Conservation (phyloP, 441 rosid genomes). For the Geranium incanum region DNA sequence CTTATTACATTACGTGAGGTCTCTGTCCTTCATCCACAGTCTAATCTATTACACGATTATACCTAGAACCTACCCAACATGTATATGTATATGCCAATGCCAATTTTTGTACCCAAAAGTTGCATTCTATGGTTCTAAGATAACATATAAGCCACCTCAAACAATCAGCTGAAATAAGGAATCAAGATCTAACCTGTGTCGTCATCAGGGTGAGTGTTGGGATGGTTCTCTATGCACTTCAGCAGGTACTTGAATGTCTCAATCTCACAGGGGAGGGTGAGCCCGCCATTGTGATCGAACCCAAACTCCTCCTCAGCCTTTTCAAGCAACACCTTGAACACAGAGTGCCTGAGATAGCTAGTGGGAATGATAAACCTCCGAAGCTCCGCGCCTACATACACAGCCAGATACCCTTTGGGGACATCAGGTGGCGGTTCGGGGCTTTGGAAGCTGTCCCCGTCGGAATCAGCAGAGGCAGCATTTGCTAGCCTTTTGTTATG, state of each 20-base stretch:
- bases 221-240: slow-evolving; percentile 63
- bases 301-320: slow-evolving; percentile 39
- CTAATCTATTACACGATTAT: not conserved
- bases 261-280: slow-evolving; percentile 85
- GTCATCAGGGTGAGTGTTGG: slow-evolving; percentile 36
- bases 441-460: slow-evolving; percentile 64
- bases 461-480: slow-evolving; percentile 52
- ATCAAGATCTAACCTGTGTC: slow-evolving; percentile 29
- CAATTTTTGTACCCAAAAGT: no score
- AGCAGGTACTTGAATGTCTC: slow-evolving; percentile 86
- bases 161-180: not conserved
- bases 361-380: slow-evolving; percentile 88
- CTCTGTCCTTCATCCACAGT: no score
- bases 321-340: slow-evolving; percentile 70
- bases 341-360: slow-evolving; percentile 60
- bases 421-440: slow-evolving; percentile 72
- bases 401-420: slow-evolving; percentile 78
- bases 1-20: no score
- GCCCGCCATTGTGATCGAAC: slow-evolving; percentile 50
- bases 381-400: slow-evolving; percentile 80
- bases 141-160: no score
- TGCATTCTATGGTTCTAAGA: no score
- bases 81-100: no score
- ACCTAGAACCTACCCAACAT: no score
- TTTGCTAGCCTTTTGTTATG: slow-evolving; percentile 38